These are phyloP conservation scores for Prototheca stagnorum DNA, from an alignment of 163 green algal species.

Conservation along the genomic window DNA sequence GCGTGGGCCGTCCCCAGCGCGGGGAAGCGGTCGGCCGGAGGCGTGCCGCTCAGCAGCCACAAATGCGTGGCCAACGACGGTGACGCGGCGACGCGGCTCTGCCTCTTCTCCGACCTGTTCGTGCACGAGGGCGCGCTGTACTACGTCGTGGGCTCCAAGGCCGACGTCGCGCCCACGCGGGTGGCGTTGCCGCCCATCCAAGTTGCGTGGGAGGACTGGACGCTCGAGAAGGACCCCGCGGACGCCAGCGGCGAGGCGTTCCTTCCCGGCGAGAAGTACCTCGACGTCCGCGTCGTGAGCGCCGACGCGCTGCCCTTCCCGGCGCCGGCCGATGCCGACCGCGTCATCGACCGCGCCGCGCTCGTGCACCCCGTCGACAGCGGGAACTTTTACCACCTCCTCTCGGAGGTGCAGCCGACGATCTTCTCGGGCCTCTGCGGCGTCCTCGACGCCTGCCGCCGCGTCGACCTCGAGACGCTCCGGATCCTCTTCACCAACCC, in stretches of 20 bases:
- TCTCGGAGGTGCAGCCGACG: constrained; percentile 3
- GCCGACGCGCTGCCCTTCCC: constrained; percentile 1
- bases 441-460: constrained; percentile 1
- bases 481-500: constrained; percentile 1
- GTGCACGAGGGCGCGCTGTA: neutral
- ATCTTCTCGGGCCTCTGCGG: constrained; percentile 3
- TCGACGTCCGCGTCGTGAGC: neutral
- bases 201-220: constrained; percentile 9
- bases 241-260: no score
- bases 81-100: neutral
- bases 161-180: neutral
- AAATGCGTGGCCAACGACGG: constrained; percentile 1
- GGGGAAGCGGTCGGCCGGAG: no score
- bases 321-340: neutral
- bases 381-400: constrained; percentile 11
- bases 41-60: neutral
- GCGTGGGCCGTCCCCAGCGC: no score
- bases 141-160: no score
- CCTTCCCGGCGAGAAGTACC: constrained; percentile 2
- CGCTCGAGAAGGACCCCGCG: no score
- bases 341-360: neutral
- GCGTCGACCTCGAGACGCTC: neutral
- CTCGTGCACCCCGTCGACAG: constrained; percentile 3
- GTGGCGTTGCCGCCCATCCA: constrained; percentile 4
- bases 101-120: constrained; percentile 4